phyloP scores from a whole-genome alignment of 2,329 filamentous ascomycete species.

The Coniochaeta sp. region DNA sequence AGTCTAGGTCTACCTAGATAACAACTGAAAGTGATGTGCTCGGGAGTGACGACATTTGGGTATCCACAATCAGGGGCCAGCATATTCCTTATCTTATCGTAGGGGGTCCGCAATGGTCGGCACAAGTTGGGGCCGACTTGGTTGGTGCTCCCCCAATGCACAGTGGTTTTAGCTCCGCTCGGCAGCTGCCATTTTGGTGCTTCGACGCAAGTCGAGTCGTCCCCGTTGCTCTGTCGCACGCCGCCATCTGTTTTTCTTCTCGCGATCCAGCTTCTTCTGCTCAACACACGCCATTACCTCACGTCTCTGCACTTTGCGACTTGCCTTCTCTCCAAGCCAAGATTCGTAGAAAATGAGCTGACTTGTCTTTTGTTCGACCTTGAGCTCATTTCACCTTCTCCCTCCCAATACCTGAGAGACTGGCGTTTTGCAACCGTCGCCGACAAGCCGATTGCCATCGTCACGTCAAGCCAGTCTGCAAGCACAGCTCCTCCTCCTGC shows the following conservation, averaged over 20 bases:
- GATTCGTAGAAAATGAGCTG: neutral
- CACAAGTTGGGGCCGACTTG: neutral
- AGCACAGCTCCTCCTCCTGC: neutral
- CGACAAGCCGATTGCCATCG: neutral
- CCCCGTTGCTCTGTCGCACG: neutral
- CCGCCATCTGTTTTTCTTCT: conserved; percentile 3
- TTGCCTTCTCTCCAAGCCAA: neutral
- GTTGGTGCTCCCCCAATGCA: neutral
- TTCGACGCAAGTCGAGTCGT: neutral
- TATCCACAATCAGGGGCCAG: neutral
- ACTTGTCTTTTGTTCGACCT: neutral
- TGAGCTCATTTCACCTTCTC: neutral
- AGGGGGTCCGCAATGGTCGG: neutral
- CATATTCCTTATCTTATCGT: neutral
- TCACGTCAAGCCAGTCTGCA: neutral
- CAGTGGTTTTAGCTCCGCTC: neutral
- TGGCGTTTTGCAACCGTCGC: neutral
- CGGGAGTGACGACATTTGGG: neutral
- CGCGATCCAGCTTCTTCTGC: neutral
- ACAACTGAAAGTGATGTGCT: too few relatives aligned
- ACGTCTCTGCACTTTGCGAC: neutral
- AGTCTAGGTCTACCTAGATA: too few relatives aligned
- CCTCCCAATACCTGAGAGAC: neutral
- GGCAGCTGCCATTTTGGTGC: neutral
- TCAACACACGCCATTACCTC: neutral